Percentiles rank a stretch among this genome's conserved stretches.
Evolutionary conservation across 768 basidiomycete species (phyloP).

Genomic region (Collybia nuda): DNA sequence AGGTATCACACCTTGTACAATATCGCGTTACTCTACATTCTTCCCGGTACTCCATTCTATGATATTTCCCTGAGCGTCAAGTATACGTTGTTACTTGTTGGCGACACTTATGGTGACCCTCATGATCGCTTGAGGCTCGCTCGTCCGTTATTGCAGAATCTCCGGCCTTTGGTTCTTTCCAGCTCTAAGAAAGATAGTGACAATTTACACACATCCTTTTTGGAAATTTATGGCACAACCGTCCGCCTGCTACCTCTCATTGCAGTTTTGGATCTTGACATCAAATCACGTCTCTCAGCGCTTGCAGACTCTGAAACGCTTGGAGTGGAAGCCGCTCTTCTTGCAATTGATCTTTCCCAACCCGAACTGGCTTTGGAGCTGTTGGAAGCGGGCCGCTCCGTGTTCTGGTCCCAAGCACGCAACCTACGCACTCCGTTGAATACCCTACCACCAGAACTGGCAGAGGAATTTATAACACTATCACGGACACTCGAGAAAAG

Average conservation of each 20-base stretch:
- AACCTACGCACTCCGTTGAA: conserved; percentile 21
- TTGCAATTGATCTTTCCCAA: conserved; percentile 18
- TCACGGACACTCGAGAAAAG: not conserved
- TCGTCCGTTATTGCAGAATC: too few species aligned
- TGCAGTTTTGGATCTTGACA: not conserved
- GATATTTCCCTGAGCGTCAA: too few species aligned
- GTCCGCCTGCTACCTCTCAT: not conserved
- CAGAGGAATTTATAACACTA: not conserved
- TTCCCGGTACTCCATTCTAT: too few species aligned
- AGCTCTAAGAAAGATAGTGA: too few species aligned
- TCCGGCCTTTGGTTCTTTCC: too few species aligned
- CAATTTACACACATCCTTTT: too few species aligned
- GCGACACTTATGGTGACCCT: too few species aligned
- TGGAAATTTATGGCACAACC: conserved; percentile 1
- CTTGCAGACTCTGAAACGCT: not conserved
- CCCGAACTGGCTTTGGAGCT: conserved; percentile 29
- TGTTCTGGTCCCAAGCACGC: conserved; percentile 26
- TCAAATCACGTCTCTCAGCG: not conserved
- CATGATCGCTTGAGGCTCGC: too few species aligned
- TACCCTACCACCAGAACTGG: conserved; percentile 2
- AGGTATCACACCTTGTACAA: too few species aligned
- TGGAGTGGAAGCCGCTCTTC: conserved; percentile 16
- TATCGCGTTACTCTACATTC: too few species aligned
- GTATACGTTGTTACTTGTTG: too few species aligned
- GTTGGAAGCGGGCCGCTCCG: conserved; percentile 28